phyloP scores from a whole-genome alignment of 371 early-diverging fungal genomes.

The Mucor irregularis region DNA sequence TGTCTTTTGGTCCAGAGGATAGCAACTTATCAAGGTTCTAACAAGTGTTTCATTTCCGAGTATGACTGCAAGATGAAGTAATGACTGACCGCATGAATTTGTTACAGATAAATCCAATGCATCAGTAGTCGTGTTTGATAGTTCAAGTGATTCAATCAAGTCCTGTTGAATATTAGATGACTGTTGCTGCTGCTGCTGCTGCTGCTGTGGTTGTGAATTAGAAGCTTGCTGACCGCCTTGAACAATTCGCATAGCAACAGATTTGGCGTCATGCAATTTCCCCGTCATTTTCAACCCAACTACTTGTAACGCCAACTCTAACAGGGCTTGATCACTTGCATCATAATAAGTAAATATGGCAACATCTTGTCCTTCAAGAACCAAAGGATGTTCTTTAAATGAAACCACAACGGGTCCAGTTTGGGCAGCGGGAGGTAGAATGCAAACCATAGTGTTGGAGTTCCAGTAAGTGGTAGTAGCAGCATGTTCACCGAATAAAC shows the following conservation, averaged over 20 bases:
- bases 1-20: not conserved
- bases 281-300: conserved; percentile 78
- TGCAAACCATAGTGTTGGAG: conserved; percentile 68
- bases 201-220: conserved; percentile 12
- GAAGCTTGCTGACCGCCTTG: conserved; percentile 47
- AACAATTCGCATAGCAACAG: conserved; percentile 70
- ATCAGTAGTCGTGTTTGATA: not conserved
- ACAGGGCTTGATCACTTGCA: conserved; percentile 77
- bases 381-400: conserved; percentile 57
- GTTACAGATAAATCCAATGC: conserved; percentile 1
- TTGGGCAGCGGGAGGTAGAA: conserved; percentile 72
- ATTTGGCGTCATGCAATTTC: conserved; percentile 62
- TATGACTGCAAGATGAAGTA: conserved; percentile 41
- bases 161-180: not conserved
- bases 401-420: conserved; percentile 76
- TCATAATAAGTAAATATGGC: conserved; percentile 56
- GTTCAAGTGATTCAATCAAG: not conserved
- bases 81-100: conserved; percentile 33
- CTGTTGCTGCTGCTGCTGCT: conserved; percentile 13
- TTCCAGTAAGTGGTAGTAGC: conserved; percentile 62
- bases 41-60: conserved; percentile 20
- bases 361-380: conserved; percentile 39
- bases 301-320: conserved; percentile 81
- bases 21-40: not conserved
- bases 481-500: conserved; percentile 51